Base-by-base conservation (phyloP, 1,284 basidiomycete species). In the Meripilus lineatus region DNA sequence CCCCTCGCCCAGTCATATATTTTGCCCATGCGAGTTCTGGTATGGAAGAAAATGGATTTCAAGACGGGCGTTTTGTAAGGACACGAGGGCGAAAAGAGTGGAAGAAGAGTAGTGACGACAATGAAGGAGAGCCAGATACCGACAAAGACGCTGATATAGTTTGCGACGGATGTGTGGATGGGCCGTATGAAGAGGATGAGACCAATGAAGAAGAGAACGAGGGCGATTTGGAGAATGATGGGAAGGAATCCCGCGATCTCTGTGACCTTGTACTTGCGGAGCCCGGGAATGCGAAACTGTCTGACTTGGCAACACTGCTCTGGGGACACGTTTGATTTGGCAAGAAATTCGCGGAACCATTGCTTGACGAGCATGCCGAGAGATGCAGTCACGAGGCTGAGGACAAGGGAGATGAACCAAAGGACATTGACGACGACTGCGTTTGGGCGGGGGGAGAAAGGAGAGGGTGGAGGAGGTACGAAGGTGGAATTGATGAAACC, bases 171-270 rank as follows among this genome's bases (percentile, higher is more conserved):
- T 6, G 44, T 8, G 49, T 67, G 66, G 13, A 69, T 52, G 14
- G 62, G 55, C 11, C 50, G 53, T 10, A 71, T 53, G 44, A 70
- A 69, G 24, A 62, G 59, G 20, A 65, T 57, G 10, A 72, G 57
- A 5, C 67, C 69, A 5, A 62, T 58, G 28, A 70, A 65, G 47
- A 71, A 71, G 1, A 71, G 54, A 22, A 68, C 58, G 18, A 70
- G 56, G 3, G 69, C 67, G 11, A 64, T 49, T 47, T 71, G 69
- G 10, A 72, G 56, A 4, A 72, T 59, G 24, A 62, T 57, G 5
- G 68, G 69, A 17, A 71, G 67, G 14, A 58, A 48, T 38, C 67
- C 64, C 3, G 69, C 67, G 8, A 69, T 54, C 5, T 61, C 52
- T 15, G 58, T 50, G 63, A 71, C 66, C 15, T 55, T 52, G 45